Conservation (phyloP, 2,329 filamentous ascomycete genomes). For the Trichothecium sympodiale region DNA sequence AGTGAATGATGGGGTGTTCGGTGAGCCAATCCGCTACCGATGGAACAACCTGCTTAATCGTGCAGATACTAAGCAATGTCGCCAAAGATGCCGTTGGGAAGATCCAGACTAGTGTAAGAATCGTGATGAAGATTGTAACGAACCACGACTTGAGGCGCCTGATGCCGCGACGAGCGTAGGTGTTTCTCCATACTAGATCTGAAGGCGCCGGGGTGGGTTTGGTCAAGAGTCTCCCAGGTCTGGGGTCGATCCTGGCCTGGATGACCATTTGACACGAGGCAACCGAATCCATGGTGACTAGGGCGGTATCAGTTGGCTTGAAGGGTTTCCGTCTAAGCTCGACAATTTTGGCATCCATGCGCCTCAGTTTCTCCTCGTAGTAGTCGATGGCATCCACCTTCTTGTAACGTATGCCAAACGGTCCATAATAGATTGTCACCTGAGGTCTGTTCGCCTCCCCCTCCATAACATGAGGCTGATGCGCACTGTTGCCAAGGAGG, state of each 20-base stretch:
- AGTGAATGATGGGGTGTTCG: conserved; percentile 57
- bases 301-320: conserved; percentile 69
- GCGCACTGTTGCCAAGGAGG: conserved; percentile 37
- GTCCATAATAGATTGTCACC: conserved; percentile 67
- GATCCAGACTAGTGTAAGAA: conserved; percentile 84
- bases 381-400: conserved; percentile 88
- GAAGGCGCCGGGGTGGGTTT: conserved; percentile 79
- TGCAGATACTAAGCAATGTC: conserved; percentile 68
- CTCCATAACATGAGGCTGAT: conserved; percentile 21
- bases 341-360: conserved; percentile 64
- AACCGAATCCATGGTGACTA: conserved; percentile 95
- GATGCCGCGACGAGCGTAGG: conserved; percentile 64
- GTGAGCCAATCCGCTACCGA: conserved; percentile 56
- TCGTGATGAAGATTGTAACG: conserved; percentile 70
- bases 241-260: conserved; percentile 85
- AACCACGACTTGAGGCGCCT: conserved; percentile 72
- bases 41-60: conserved; percentile 64
- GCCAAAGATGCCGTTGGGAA: conserved; percentile 71
- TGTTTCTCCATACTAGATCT: conserved; percentile 93
- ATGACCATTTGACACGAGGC: conserved; percentile 91
- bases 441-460: conserved; percentile 53
- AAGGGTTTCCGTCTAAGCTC: conserved; percentile 65
- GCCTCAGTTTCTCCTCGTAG: conserved; percentile 75
- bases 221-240: conserved; percentile 74
- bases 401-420: conserved; percentile 58